Evolutionary conservation across 305 asterid species (phyloP).

Genomic region (Nicotiana rustica): DNA sequence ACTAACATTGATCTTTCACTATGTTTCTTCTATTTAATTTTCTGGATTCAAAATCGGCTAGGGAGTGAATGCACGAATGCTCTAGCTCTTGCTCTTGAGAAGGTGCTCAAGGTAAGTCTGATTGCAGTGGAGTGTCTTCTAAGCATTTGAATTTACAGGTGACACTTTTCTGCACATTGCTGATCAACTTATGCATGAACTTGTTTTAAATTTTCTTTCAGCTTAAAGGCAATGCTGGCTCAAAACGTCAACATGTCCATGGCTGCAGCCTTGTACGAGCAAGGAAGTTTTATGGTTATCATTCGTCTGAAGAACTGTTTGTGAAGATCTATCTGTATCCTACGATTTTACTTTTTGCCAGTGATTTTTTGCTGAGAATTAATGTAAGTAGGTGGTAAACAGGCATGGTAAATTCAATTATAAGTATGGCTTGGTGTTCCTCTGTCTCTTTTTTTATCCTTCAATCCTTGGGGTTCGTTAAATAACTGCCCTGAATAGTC

Average conservation of each 20-base stretch:
- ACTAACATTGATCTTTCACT: not conserved
- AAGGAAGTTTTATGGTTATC: constrained; percentile 89
- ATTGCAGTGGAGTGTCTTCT: constrained; percentile 35
- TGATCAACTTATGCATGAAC: constrained; percentile 37
- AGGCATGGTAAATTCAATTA: not conserved
- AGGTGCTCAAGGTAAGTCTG: constrained; percentile 79
- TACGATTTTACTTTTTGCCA: constrained; percentile 24
- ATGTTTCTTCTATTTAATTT: constrained; percentile 39
- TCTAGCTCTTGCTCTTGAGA: constrained; percentile 79
- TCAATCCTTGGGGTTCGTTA: not conserved
- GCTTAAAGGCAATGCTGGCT: constrained; percentile 84
- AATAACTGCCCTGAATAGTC: not conserved
- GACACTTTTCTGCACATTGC: constrained; percentile 40
- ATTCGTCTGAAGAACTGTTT: constrained; percentile 87
- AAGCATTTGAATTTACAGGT: constrained; percentile 29
- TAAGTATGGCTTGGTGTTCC: not conserved
- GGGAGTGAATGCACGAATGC: constrained; percentile 61
- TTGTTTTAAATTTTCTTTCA: constrained; percentile 47
- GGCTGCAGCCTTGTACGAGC: constrained; percentile 85
- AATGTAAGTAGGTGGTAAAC: not conserved
- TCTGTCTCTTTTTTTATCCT: not conserved
- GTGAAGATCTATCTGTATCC: constrained; percentile 98
- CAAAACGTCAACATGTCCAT: constrained; percentile 94
- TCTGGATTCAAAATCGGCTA: constrained; percentile 48
- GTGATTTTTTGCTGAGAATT: not conserved